Evolutionary conservation across 1,284 basidiomycete genomes (phyloP).

Genomic region (Tilletiaria anomala): DNA sequence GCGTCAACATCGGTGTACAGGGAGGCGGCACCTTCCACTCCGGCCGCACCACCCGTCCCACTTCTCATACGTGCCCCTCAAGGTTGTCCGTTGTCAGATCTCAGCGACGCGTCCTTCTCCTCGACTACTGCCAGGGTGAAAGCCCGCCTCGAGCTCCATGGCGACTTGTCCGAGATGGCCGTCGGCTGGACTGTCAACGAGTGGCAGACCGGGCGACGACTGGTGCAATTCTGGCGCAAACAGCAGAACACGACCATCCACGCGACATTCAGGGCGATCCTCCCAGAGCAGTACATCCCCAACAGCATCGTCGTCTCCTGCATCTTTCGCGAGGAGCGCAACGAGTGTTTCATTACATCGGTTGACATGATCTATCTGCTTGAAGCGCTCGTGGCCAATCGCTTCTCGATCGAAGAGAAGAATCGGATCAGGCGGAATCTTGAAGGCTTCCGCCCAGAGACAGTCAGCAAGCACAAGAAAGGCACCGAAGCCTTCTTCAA

Average conservation of each 20-base stretch:
- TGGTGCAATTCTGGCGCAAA: constrained; percentile 47
- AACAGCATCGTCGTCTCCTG: constrained; percentile 56
- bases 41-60: no score
- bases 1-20: no score
- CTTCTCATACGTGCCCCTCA: no score
- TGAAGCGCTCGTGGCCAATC: constrained; percentile 66
- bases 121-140: no score
- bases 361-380: constrained; percentile 88
- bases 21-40: no score
- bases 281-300: no score
- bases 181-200: constrained; percentile 47
- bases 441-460: constrained; percentile 77
- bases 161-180: constrained; percentile 45
- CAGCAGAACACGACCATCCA: constrained; percentile 45
- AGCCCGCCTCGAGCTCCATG: constrained; percentile 40
- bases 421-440: constrained; percentile 86
- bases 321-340: constrained; percentile 67
- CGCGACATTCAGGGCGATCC: constrained; percentile 43
- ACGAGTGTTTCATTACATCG: constrained; percentile 70
- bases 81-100: no score
- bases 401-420: constrained; percentile 87
- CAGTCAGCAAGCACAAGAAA: constrained; percentile 69
- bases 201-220: constrained; percentile 43
- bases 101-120: no score
- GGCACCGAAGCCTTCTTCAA: constrained; percentile 76